Conservation (phyloP, 2,329 filamentous ascomycete species). For the Lasiodiplodia theobromae region DNA sequence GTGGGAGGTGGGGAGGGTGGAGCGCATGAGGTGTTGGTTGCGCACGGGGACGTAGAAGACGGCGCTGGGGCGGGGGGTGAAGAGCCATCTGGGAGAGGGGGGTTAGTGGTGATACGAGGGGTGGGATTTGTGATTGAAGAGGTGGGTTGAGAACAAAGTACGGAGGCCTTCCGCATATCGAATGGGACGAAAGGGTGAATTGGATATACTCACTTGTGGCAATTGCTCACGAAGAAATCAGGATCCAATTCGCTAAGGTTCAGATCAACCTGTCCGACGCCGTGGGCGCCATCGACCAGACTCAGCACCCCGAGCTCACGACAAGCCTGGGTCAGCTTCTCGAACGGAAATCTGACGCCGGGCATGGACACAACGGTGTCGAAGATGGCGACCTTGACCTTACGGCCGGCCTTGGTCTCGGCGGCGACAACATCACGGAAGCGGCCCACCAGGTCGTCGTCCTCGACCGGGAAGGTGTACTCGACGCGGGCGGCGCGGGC, state of each 20-base stretch:
- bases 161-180: too few relatives aligned
- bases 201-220: constrained; percentile 67
- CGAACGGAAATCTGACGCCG: constrained; percentile 80
- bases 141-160: not conserved
- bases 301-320: constrained; percentile 72
- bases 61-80: constrained; percentile 79
- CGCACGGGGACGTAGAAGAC: constrained; percentile 78
- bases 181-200: not conserved
- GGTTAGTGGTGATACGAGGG: not conserved
- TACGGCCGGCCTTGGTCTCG: constrained; percentile 64
- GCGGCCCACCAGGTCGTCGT: constrained; percentile 67
- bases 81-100: constrained; percentile 70
- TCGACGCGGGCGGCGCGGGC: constrained; percentile 61
- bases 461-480: constrained; percentile 72
- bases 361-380: constrained; percentile 83
- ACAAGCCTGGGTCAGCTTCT: constrained; percentile 70
- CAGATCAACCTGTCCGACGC: constrained; percentile 78
- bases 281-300: constrained; percentile 84
- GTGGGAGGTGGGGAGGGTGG: constrained; percentile 80
- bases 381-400: constrained; percentile 73
- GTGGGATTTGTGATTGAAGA: not conserved
- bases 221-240: constrained; percentile 88
- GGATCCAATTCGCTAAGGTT: constrained; percentile 72
- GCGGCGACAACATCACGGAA: constrained; percentile 67
- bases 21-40: constrained; percentile 78